Percentiles rank a stretch among this genome's conserved stretches.
phyloP scores from a whole-genome alignment of 768 basidiomycete genomes.

The Tulasnella sp. region DNA sequence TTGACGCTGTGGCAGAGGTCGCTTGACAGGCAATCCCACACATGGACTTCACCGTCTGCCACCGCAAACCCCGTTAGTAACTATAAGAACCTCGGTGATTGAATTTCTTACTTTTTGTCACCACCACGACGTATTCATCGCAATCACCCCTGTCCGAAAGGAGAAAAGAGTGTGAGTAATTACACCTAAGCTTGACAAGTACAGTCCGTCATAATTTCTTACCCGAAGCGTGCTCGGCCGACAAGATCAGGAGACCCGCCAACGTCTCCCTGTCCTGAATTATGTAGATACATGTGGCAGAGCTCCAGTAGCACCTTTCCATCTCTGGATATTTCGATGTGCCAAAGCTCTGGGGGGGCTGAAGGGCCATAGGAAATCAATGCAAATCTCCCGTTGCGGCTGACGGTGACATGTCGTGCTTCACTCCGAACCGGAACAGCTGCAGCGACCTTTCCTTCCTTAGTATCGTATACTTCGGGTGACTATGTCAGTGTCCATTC shows the following conservation, averaged over 20 bases:
- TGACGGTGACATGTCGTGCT: constrained; percentile 69
- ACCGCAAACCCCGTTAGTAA: neutral
- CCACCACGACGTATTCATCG: constrained; percentile 76
- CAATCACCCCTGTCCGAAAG: constrained; percentile 54
- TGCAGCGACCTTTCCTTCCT: constrained; percentile 66
- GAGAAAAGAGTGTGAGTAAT: neutral
- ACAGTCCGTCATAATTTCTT: constrained; percentile 48
- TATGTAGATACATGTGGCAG: neutral
- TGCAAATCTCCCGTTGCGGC: constrained; percentile 63
- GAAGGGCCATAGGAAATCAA: constrained; percentile 75
- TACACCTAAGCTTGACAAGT: neutral
- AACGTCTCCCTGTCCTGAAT: constrained; percentile 69
- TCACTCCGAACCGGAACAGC: constrained; percentile 74
- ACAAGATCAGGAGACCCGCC: constrained; percentile 54
- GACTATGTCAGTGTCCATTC: neutral
- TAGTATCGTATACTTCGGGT: constrained; percentile 66
- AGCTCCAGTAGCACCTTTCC: neutral
- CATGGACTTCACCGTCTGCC: constrained; percentile 73
- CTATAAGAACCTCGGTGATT: neutral
- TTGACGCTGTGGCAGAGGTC: constrained; percentile 53
- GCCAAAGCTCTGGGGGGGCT: constrained; percentile 78
- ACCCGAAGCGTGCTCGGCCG: constrained; percentile 80
- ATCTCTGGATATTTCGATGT: constrained; percentile 57
- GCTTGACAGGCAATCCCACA: constrained; percentile 84
- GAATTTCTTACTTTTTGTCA: constrained; percentile 56